Percentiles rank a stretch among this genome's conserved stretches.
These are phyloP conservation scores for Dendrocalamus latiflorus DNA, from an alignment of 202 grass and related monocot genomes.

Conservation along the genomic window DNA sequence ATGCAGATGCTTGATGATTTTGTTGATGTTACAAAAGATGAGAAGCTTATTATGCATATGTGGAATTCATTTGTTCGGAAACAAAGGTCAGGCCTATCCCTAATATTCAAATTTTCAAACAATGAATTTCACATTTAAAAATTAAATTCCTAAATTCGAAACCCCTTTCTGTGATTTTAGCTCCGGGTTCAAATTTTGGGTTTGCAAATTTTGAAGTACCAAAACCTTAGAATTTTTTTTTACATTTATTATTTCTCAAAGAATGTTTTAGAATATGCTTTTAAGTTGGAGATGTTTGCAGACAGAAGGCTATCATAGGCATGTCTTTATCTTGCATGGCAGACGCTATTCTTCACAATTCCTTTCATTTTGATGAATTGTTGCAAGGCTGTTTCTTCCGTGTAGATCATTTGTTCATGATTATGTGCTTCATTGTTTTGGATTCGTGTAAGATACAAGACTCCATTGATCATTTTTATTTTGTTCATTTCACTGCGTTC, in stretches of 20 bases:
- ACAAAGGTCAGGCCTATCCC: conserved; percentile 60
- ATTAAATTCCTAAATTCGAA: neutral
- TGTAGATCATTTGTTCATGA: neutral
- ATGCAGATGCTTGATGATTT: conserved; percentile 99
- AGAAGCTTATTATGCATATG: conserved; percentile 97
- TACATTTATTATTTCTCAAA: neutral
- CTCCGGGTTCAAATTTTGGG: neutral
- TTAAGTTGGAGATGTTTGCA: neutral
- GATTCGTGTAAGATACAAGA: neutral
- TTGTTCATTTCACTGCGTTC: neutral
- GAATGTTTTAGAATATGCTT: neutral
- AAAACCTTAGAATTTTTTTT: neutral
- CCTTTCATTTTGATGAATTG: conserved; percentile 2
- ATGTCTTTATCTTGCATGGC: neutral
- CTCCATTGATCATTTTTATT: neutral
- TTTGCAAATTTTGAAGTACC: neutral
- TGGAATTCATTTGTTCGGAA: conserved; percentile 99
- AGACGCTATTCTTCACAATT: neutral
- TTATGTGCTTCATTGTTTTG: neutral
- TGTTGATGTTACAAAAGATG: conserved; percentile 89
- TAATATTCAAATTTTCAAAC: neutral
- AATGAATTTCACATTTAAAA: neutral
- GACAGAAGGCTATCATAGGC: neutral
- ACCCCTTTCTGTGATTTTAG: neutral
- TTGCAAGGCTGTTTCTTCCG: neutral